phyloP scores from a whole-genome alignment of 2,329 filamentous ascomycete genomes.

The Ophiostoma pallidulum region DNA sequence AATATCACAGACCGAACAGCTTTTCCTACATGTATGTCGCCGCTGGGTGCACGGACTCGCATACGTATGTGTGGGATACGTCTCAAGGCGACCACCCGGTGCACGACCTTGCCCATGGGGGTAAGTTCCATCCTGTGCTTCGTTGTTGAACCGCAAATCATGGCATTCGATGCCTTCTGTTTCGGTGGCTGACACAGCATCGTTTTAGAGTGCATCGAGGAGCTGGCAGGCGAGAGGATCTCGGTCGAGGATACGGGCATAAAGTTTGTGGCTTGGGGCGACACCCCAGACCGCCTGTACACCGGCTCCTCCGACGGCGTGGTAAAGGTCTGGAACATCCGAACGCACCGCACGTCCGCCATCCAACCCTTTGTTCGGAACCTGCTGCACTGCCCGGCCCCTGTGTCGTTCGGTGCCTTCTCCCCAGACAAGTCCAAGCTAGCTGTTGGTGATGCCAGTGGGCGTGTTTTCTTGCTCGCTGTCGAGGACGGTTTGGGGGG shows the following conservation, averaged over 20 bases:
- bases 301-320: conserved; percentile 55
- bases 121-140: conserved; percentile 18
- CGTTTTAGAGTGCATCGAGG: conserved; percentile 24
- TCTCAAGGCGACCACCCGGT: conserved; percentile 44
- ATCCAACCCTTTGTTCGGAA: conserved; percentile 38
- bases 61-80: conserved; percentile 55
- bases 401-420: conserved; percentile 50
- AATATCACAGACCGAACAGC: conserved; percentile 39
- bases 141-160: too few relatives aligned
- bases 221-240: conserved; percentile 14
- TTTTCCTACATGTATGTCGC: conserved; percentile 42
- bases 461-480: conserved; percentile 47
- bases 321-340: conserved; percentile 54
- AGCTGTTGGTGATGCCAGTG: conserved; percentile 51
- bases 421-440: conserved; percentile 46
- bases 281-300: conserved; percentile 47
- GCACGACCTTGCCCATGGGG: conserved; percentile 45
- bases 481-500: conserved; percentile 32
- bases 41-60: conserved; percentile 52
- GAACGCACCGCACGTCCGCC: conserved; percentile 22
- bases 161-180: too few relatives aligned
- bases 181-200: too few relatives aligned
- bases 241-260: conserved; percentile 48
- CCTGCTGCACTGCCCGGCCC: conserved; percentile 44
- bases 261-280: conserved; percentile 55